Base-by-base conservation (phyloP, 345 rosid species). In the Orychophragmus violaceus region DNA sequence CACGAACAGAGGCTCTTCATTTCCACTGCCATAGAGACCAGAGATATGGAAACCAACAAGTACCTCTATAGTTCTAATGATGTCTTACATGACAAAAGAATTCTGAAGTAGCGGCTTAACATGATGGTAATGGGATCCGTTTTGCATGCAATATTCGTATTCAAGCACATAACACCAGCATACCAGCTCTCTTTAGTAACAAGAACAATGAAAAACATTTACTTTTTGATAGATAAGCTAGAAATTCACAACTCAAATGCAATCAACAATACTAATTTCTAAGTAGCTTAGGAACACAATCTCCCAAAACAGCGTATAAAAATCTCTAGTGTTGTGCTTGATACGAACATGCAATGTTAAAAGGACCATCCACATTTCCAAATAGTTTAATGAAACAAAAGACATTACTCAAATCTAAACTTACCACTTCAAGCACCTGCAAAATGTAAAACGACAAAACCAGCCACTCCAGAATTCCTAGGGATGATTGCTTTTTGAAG, bases 41-140 rank as follows among this genome's bases (percentile, higher is more conserved):
- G 82, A 75, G 79, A 79, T 25, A 36, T 18, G 62, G 81, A 70
- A 76, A 79, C 79, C 79, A 82, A 75, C 81, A 69, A 74, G 56
- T 75, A 81, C 79, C 78, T 76, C 78, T 41, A 19, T 50, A 74
- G 66, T 66, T 80, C 77, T 79, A 48, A 62, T 36, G 11, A 62
- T 45, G 69, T 74, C 77, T 60, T 41, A 52, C 45, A 71, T 57
- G 77, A 62, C 76, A 22, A 63, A 77, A 81, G 75, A 66, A 74
- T 71, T 77, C 83, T 71, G 67, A 80, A 68, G 76, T 48, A 66
- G 62, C 35, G n/a, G 50, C 50, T 53, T 29, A 8, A 39, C 28
- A 64, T 14, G 29, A 51, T 14, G 33, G 51, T 64, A 57, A 72
- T 64, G 76, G 66, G 67, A 42, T 66, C 72, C 68, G 51, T 67